phyloP scores from a whole-genome alignment of 2,329 filamentous ascomycete genomes.

The Nigrospora sphaerica region DNA sequence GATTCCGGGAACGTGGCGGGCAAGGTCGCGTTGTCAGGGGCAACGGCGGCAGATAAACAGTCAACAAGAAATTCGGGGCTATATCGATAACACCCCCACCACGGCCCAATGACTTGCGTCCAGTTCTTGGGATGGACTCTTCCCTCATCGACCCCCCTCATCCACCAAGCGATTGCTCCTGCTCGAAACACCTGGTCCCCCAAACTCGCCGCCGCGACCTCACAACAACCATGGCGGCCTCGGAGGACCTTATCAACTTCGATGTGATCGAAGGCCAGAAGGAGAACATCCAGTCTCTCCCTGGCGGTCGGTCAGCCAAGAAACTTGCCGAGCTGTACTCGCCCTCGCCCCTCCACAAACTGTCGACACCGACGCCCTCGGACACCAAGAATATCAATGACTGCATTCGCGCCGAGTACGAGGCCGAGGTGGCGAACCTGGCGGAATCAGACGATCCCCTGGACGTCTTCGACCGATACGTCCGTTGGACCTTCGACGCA shows the following conservation, averaged over 20 bases:
- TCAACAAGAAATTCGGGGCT: neutral
- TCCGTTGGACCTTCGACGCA: constrained; percentile 91
- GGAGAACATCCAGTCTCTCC: constrained; percentile 94
- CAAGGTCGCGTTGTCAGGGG: neutral
- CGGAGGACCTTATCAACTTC: constrained; percentile 59
- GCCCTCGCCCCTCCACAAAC: constrained; percentile 51
- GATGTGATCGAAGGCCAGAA: constrained; percentile 94
- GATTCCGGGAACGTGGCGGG: no score
- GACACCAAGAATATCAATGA: constrained; percentile 74
- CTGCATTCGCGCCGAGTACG: constrained; percentile 73
- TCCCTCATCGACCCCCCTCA: neutral
- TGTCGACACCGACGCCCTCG: constrained; percentile 58
- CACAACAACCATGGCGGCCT: constrained; percentile 4
- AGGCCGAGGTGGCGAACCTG: constrained; percentile 71
- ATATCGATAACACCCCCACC: neutral
- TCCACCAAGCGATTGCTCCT: neutral
- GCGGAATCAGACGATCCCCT: constrained; percentile 90
- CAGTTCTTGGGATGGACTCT: neutral
- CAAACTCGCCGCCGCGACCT: neutral
- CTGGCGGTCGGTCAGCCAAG: constrained; percentile 79
- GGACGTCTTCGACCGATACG: constrained; percentile 92
- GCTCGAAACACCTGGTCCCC: neutral
- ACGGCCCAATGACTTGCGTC: neutral
- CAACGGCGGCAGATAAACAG: neutral
- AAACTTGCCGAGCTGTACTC: constrained; percentile 81